Percentiles rank a stretch among this genome's conserved stretches.
Conservation (phyloP, 78 protist species). For the Dictyostelium purpureum region DNA sequence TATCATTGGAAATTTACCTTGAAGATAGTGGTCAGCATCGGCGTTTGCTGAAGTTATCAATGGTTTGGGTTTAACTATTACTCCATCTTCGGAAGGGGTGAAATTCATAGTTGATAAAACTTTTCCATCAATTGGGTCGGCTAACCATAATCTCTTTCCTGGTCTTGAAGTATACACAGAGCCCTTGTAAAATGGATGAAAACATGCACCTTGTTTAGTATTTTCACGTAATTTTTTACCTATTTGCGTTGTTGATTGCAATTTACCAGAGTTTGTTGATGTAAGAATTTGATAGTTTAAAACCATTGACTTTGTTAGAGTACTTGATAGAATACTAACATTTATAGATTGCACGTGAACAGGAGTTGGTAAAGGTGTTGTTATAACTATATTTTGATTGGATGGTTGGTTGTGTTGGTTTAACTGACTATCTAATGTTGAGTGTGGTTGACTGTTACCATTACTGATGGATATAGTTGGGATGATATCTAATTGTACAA, state of each 20-base stretch:
- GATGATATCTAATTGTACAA: slow-evolving; percentile 39
- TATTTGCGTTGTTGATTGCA: not conserved
- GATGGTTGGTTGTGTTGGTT: not conserved
- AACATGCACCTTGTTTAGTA: slow-evolving; percentile 77
- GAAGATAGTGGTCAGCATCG: not conserved
- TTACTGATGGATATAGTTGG: not conserved
- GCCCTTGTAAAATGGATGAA: slow-evolving; percentile 16
- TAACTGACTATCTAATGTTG: not conserved
- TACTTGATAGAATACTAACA: not conserved
- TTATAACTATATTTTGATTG: not conserved
- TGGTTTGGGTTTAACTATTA: slow-evolving; percentile 1
- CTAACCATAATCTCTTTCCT: slow-evolving; percentile 65
- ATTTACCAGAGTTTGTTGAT: not conserved
- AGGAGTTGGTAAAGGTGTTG: not conserved
- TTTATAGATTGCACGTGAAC: not conserved
- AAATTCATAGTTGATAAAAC: slow-evolving; percentile 70
- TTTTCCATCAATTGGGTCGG: slow-evolving; percentile 48
- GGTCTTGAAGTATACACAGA: slow-evolving; percentile 63
- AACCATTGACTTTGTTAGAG: slow-evolving; percentile 47
- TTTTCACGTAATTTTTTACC: slow-evolving; percentile 69
- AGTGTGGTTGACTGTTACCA: not conserved
- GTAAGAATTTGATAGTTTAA: slow-evolving; percentile 9
- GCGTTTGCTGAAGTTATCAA: not conserved
- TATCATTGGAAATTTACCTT: not conserved
- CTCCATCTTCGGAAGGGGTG: slow-evolving; percentile 27